phyloP scores from a whole-genome alignment of 2,329 filamentous ascomycete species.

The Penicillium digitatum region DNA sequence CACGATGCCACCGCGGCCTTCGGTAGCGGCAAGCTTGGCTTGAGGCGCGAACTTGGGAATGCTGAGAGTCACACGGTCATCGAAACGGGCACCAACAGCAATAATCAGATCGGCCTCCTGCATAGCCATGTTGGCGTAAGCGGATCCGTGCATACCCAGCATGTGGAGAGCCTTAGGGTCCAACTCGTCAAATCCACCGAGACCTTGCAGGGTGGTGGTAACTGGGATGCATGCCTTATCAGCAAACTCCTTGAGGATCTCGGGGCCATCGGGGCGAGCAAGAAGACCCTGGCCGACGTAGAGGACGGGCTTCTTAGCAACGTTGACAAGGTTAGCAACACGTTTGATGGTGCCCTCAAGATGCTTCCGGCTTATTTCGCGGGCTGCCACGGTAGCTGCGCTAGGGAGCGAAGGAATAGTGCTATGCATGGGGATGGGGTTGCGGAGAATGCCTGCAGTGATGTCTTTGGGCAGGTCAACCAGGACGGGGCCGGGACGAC shows the following conservation, averaged over 20 bases:
- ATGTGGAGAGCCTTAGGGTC: conserved; percentile 95
- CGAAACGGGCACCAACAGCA: conserved; percentile 87
- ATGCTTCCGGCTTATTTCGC: conserved; percentile 68
- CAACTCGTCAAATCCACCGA: conserved; percentile 88
- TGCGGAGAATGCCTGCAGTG: conserved; percentile 76
- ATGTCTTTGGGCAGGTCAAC: conserved; percentile 97
- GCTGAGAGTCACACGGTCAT: conserved; percentile 85
- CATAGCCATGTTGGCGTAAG: conserved; percentile 97
- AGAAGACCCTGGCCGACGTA: conserved; percentile 92
- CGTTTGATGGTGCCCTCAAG: conserved; percentile 69
- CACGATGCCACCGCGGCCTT: conserved; percentile 87
- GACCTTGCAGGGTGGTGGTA: conserved; percentile 89
- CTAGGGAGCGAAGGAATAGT: conserved; percentile 75
- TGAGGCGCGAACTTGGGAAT: conserved; percentile 83
- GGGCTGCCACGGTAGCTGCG: conserved; percentile 76
- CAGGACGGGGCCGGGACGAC: conserved; percentile 87
- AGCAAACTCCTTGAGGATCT: conserved; percentile 76
- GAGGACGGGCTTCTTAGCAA: conserved; percentile 88
- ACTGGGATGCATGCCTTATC: conserved; percentile 91
- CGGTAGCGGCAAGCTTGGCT: conserved; percentile 76
- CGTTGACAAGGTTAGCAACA: conserved; percentile 77
- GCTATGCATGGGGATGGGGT: conserved; percentile 75
- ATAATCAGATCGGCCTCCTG: conserved; percentile 96
- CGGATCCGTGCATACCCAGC: conserved; percentile 97
- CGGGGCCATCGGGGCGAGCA: conserved; percentile 70